Base-by-base conservation (phyloP, 169 alveolate species). In the Eimeria acervulina region DNA sequence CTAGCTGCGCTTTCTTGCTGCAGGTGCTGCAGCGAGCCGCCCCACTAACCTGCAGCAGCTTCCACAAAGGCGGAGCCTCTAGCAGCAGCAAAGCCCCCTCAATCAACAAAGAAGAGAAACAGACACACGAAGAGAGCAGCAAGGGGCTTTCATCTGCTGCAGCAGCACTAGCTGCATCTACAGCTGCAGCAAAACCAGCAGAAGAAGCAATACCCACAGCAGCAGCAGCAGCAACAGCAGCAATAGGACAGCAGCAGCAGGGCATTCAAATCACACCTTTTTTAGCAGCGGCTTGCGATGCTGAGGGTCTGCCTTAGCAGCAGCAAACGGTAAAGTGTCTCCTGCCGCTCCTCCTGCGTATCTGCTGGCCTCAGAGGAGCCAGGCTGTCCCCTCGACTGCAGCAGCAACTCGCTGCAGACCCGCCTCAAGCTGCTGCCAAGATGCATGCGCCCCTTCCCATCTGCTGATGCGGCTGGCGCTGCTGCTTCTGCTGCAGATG, bases 161-260 rank as follows among this genome's bases (percentile, higher is more conserved):
- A 26, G 13, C 42, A 68, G 19, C 80, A 8, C 47, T 7, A 42
- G 42, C 47, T n/a, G n/a, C n/a, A n/a, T n/a, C n/a, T 47, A 47
- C 55, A 28, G 42, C 38, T 12, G 0, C 38, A 26, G 13, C 42
- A 68, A 33, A 38, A 8, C 47, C 38, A 42, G 42, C 47, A 28
- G 42, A 38, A n/a, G 42, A 38, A 13, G 80, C 42, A n/a, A 42
- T 13, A n/a, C n/a, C 80, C 13, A 19, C 80, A 33, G 47, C 42
- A 33, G 80, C 80, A 68, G 80, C 80, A 31, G 23, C 44, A n/a
- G 42, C 80, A 68, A 42, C 80, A 68, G 80, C 80, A 68, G 7
- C 80, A 33, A 42, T 42, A 68, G 42, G n/a, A n/a, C 80, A n/a
- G 33, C 74, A 63, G 74, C 74, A 63, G 74, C 74, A 6, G 74